Base-by-base conservation (phyloP, 345 rosid genomes). In the Linum tenue region DNA sequence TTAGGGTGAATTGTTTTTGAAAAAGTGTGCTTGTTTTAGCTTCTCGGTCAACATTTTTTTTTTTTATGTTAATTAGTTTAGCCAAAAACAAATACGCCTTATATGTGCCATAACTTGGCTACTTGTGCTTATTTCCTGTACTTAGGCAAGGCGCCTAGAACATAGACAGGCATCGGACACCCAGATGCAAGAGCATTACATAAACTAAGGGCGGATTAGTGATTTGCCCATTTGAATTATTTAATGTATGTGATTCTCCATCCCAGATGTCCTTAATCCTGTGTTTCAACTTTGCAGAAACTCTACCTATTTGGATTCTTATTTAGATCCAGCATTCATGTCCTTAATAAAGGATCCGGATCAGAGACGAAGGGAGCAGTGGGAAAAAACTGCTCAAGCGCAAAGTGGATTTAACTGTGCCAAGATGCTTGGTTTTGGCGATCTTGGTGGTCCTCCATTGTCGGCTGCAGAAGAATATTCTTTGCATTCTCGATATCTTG, bases 241-340 rank as follows among this genome's bases (percentile, higher is more conserved):
- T 22, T 22, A 22, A 22, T 22, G 31, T 22, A 0, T 22, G 31
- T 22, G 31, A 22, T 22, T 22, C 31, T 22, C 57, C 57, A 44
- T 44, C 51, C 51, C 51, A 44, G 17, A 31, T 58, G 55, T 60
- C 39, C 57, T 56, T 60, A 68, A 51, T 67, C 59, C 39, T 55
- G 22, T 35, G n/a, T 68, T 16, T 60, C 69, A 39, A 75, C 55
- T 60, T 86, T 70, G 22, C 81, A 92, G 98, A 91, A 88, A 73
- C 74, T 88, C 97, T 14, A 64, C 87, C 44, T 81, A 84, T 75
- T 76, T 88, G 83, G 99, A 83, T 78, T 83, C 96, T 5, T 91
- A 80, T 70, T 72, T 94, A 83, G 99, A 94, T 85, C 99, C 99
- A 41, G 89, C 97, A 67, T 94, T 94, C 81, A 90, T 94, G 96